phyloP scores from a whole-genome alignment of 331 rosid genomes.

The Acacia concinna region DNA sequence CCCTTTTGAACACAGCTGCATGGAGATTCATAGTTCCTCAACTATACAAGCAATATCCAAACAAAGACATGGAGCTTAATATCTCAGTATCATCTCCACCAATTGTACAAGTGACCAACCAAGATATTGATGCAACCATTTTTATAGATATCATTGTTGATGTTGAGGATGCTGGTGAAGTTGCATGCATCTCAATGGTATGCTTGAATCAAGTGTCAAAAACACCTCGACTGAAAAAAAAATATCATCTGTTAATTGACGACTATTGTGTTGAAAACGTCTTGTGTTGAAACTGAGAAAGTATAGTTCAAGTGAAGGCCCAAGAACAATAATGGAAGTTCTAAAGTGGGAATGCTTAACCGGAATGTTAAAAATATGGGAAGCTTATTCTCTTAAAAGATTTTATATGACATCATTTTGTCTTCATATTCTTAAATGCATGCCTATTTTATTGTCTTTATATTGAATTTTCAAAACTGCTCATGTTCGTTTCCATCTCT shows the following conservation, averaged over 20 bases:
- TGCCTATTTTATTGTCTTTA: not conserved
- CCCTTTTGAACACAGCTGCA: slow-evolving; percentile 62
- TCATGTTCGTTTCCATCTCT: not conserved
- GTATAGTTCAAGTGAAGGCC: not conserved
- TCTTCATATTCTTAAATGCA: slow-evolving; percentile 1
- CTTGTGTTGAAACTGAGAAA: no score
- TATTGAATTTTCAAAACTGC: not conserved
- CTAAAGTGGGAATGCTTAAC: no score
- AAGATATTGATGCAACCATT: slow-evolving; percentile 44
- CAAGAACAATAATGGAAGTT: not conserved
- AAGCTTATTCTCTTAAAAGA: not conserved
- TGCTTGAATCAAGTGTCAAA: slow-evolving; percentile 27
- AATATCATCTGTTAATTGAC: not conserved
- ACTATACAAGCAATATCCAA: slow-evolving; percentile 72
- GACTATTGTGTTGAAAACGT: not conserved
- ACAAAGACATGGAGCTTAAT: slow-evolving; percentile 68
- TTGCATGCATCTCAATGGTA: slow-evolving; percentile 81
- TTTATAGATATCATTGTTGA: slow-evolving; percentile 52
- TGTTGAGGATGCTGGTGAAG: slow-evolving; percentile 59
- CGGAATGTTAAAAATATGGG: not conserved
- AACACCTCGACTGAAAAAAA: not conserved
- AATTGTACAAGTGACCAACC: slow-evolving; percentile 41
- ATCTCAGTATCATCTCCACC: slow-evolving; percentile 69
- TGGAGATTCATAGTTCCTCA: slow-evolving; percentile 85
- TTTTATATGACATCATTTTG: not conserved